Evolutionary conservation across 139 green algal genomes (phyloP).

Genomic region (Pleodorina starrii): DNA sequence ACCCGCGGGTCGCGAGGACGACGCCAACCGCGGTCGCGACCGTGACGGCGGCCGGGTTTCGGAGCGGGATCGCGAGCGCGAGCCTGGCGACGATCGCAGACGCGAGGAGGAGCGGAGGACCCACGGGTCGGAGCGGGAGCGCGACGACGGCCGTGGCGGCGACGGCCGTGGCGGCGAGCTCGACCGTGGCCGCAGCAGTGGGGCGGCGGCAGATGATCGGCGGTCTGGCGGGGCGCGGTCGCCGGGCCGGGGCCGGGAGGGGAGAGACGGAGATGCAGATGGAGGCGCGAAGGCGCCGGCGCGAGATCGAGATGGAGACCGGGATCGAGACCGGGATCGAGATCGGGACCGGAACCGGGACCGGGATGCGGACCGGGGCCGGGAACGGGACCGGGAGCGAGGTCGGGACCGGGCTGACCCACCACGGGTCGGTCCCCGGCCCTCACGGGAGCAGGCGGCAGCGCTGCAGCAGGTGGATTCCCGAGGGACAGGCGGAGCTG

Average conservation of each 20-base stretch:
- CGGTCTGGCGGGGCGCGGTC: neutral
- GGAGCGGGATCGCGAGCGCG: neutral
- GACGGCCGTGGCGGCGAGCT: neutral
- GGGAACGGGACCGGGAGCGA: neutral
- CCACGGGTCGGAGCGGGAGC: neutral
- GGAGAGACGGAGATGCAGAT: neutral
- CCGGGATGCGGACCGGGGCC: neutral
- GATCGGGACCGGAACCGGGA: conserved; percentile 42
- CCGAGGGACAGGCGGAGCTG: too few relatives aligned
- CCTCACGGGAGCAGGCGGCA: conserved; percentile 10
- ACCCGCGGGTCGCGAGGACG: neutral
- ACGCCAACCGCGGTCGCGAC: neutral
- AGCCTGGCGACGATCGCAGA: neutral
- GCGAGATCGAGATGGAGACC: neutral
- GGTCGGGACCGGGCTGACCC: neutral
- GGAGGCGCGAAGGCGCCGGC: neutral
- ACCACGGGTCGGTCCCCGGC: neutral
- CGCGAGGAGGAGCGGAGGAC: too few relatives aligned
- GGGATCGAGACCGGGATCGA: neutral
- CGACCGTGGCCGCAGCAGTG: neutral
- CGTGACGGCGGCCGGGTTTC: neutral
- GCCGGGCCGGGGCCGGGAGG: neutral
- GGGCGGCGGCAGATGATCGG: too few relatives aligned
- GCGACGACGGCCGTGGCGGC: neutral
- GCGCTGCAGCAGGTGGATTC: conserved; percentile 30